Evolutionary conservation across 2,329 filamentous ascomycete genomes (phyloP).

Genomic region (Xylaria sp.): DNA sequence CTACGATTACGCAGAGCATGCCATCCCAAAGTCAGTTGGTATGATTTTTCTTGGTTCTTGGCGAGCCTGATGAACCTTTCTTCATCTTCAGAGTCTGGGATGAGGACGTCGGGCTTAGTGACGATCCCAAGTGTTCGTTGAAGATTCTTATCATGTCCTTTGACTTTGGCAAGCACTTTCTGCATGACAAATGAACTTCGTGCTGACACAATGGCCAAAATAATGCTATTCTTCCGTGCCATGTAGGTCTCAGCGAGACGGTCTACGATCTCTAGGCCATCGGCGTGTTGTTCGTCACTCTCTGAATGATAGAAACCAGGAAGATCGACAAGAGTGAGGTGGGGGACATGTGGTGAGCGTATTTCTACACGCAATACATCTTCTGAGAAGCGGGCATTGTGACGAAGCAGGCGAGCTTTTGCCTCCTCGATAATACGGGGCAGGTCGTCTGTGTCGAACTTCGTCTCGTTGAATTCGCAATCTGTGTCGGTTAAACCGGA

Average conservation of each 20-base stretch:
- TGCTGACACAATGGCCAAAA: slow-evolving; percentile 64
- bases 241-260: slow-evolving; percentile 63
- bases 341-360: slow-evolving; percentile 54
- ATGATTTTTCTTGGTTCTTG: slow-evolving; percentile 46
- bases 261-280: slow-evolving; percentile 49
- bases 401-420: slow-evolving; percentile 56
- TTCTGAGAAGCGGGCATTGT: slow-evolving; percentile 53
- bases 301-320: slow-evolving; percentile 56
- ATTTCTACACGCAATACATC: slow-evolving; percentile 60
- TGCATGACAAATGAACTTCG: slow-evolving; percentile 63
- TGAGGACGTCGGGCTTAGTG: slow-evolving; percentile 63
- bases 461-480: slow-evolving; percentile 47
- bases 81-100: slow-evolving; percentile 53
- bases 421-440: slow-evolving; percentile 62
- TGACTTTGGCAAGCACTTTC: slow-evolving; percentile 57
- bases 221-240: slow-evolving; percentile 65
- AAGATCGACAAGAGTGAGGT: slow-evolving; percentile 65
- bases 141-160: slow-evolving; percentile 54
- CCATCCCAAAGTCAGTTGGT: slow-evolving; percentile 58
- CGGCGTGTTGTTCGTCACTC: slow-evolving; percentile 48
- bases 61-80: slow-evolving; percentile 50
- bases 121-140: slow-evolving; percentile 65
- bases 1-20: slow-evolving; percentile 62
- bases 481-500: slow-evolving; percentile 23
- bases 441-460: slow-evolving; percentile 55